Evolutionary conservation across 108 stramenopile species (phyloP), one percentile per base, ranked within the genome.

Genomic region (Cyclostephanos tholiformis): DNA sequence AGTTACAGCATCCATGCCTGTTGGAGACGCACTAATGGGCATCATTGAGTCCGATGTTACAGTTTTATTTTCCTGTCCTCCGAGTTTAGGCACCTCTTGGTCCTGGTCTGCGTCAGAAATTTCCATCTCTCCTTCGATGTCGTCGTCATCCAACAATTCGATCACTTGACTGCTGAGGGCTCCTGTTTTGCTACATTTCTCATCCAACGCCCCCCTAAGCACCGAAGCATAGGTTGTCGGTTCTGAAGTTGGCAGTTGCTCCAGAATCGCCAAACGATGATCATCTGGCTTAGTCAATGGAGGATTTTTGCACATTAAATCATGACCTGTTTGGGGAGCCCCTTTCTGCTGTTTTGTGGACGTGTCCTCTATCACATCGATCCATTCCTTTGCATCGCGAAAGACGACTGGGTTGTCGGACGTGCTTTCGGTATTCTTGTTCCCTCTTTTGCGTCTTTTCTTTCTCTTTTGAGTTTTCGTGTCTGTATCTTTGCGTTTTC

Each of bases 21-120:
- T 52, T 38, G 46, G 22, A 26, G 48, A 32, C 64, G 56, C 22
- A 50, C 19, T 64, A 38, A 43, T 63, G 36, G 35, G 17, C 13
- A 63, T 12, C 13, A 32, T 56, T 9, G 38, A 61, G 36, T 60
- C 44, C 7, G 68, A 48, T 20, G 68, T 35, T 43, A n/a, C 64
- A 32, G 58, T 39, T 3, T 25, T 26, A 7, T 12, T 25, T 35
- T 62, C 29, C 12, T 36, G 25, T 62, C 32, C 44, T 46, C 46
- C 51, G 2, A 46, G 29, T 32, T 65, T 46, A 23, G 7, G 17
- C 25, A 44, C 29, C 48, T 38, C 60, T 36, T 27, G 43, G 0
- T 79, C 71, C 0, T 43, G 30, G 6, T 71, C 77, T 8, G 71
- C 77, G 5, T 80, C 79, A 7, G 79, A 80, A 22, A 80, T 80